Evolutionary conservation across 352 stramenopile species (phyloP).

Genomic region (Globisporangium okanoganense): DNA sequence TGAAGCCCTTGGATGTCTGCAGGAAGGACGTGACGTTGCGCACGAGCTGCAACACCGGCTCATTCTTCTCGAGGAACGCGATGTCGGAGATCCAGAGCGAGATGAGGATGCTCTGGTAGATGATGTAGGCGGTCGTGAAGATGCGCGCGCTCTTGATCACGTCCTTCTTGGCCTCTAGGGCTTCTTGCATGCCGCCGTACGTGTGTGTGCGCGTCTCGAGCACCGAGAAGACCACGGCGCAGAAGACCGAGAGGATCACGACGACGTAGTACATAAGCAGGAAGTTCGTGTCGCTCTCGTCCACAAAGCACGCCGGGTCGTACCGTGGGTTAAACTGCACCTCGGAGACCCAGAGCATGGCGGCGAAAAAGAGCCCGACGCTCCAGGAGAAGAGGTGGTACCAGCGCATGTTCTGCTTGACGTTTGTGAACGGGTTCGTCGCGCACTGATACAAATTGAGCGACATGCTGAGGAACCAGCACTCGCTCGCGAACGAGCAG

Average conservation of each 20-base stretch:
- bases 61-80: constrained; percentile 33
- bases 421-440: constrained; percentile 87
- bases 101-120: constrained; percentile 84
- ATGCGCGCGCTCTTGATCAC: constrained; percentile 78
- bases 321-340: constrained; percentile 44
- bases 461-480: constrained; percentile 86
- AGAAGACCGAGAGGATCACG: constrained; percentile 68
- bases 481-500: constrained; percentile 75
- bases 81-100: constrained; percentile 71
- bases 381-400: constrained; percentile 81
- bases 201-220: constrained; percentile 72
- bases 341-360: constrained; percentile 49
- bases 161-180: constrained; percentile 71
- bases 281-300: constrained; percentile 61
- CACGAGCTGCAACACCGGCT: constrained; percentile 28
- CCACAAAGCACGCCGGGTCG: constrained; percentile 63
- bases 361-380: constrained; percentile 45
- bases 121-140: constrained; percentile 75
- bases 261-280: constrained; percentile 73
- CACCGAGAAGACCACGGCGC: constrained; percentile 54
- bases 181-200: constrained; percentile 72
- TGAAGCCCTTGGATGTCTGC: constrained; percentile 70
- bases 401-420: constrained; percentile 58
- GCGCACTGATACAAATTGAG: constrained; percentile 82
- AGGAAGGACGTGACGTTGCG: constrained; percentile 67